Conservation (phyloP, 129 eudicot species). For the Deinandra increscens region DNA sequence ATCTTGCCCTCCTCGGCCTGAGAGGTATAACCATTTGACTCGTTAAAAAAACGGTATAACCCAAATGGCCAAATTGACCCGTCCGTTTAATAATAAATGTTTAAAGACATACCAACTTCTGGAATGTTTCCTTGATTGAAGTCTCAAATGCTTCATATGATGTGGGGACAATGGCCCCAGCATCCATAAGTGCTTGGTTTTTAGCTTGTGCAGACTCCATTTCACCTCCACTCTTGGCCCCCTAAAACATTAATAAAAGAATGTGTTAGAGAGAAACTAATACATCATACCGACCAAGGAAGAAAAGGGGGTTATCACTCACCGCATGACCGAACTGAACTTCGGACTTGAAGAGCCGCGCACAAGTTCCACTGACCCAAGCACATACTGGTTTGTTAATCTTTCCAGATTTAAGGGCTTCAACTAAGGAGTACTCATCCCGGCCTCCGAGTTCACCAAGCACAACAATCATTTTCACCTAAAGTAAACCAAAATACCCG, state of each 20-base stretch:
- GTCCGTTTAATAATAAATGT: too few species aligned
- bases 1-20: conserved; percentile 73
- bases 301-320: conserved; percentile 11
- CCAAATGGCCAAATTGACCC: background rate
- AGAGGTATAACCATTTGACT: too few species aligned
- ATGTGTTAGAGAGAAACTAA: background rate
- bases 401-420: conserved; percentile 92
- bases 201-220: conserved; percentile 99
- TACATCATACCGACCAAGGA: background rate
- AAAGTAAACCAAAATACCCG: conserved; percentile 15
- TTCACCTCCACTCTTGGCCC: conserved; percentile 97
- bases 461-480: conserved; percentile 96
- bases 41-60: conserved; percentile 4
- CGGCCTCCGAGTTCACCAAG: conserved; percentile 98
- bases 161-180: conserved; percentile 92
- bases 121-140: conserved; percentile 79
- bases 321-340: conserved; percentile 98
- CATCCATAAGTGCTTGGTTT: conserved; percentile 85
- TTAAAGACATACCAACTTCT: conserved; percentile 53
- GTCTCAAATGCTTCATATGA: conserved; percentile 88
- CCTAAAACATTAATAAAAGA: conserved; percentile 35
- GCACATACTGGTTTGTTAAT: conserved; percentile 91
- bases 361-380: conserved; percentile 99
- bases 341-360: conserved; percentile 93
- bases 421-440: conserved; percentile 96